Percentiles rank a stretch among this genome's conserved stretches.
phyloP scores from a whole-genome alignment of 1,139 yeast genomes.

The Blastobotrys arbuscula region DNA sequence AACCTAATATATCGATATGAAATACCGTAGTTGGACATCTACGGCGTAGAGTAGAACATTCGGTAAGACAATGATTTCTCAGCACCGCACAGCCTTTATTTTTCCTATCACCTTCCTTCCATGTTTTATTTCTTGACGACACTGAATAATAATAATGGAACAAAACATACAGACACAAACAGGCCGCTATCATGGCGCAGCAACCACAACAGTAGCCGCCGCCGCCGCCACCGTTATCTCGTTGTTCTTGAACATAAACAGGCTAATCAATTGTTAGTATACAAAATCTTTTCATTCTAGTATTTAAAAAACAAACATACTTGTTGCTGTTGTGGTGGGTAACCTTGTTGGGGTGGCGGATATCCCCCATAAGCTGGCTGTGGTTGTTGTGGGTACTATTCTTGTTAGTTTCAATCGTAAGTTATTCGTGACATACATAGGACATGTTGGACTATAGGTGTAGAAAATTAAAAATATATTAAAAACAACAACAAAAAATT shows the following conservation, averaged over 20 bases:
- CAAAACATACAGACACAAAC: constrained; percentile 26
- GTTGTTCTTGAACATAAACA: constrained; percentile 28
- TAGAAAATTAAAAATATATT: background rate
- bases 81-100: no score
- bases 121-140: no score
- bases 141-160: no score
- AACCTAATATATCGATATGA: no score
- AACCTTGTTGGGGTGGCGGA: constrained; percentile 16
- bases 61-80: no score
- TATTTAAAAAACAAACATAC: constrained; percentile 4
- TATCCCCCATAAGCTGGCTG: constrained; percentile 26
- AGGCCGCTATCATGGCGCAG: constrained; percentile 32
- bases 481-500: background rate
- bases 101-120: no score
- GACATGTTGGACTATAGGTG: constrained; percentile 16
- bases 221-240: constrained; percentile 13
- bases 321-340: constrained; percentile 22
- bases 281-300: background rate
- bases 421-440: constrained; percentile 18
- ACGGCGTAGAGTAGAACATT: no score
- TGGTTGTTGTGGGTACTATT: constrained; percentile 26
- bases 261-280: constrained; percentile 15
- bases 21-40: no score
- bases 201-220: constrained; percentile 33
- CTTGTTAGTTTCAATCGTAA: background rate